Base-by-base conservation (phyloP, 1,284 basidiomycete genomes). In the Ustilago tritici region DNA sequence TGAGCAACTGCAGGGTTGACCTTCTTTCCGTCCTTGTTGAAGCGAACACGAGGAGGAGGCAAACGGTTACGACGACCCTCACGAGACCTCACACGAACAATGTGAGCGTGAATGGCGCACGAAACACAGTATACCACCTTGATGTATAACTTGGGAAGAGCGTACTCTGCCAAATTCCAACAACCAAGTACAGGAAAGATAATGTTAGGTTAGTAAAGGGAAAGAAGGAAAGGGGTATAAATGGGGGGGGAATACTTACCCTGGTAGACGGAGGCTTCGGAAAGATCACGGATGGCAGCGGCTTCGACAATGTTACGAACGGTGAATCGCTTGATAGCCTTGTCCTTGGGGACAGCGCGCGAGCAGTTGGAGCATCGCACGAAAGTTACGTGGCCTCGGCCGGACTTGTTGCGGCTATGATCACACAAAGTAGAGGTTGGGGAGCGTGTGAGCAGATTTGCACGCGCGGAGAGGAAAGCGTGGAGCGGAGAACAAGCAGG, bases 261-360 rank as follows among this genome's bases (percentile, higher is more conserved):
- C 77, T 89, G 88, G 90, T 98, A 99, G 81, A 98, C 93, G 81
- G 92, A 93, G 60, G 96, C 95, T 86, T 99, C 97, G 87, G 92
- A 94, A 87, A 99, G 92, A 90, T 99, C 96, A 85, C 96, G 91
- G 84, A 99, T 93, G 76, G 96, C 96, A 68, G 96, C 96, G 85
- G 94, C 93, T 91, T 99, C 95, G 76, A 99, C 95, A 93, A 99
- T 99, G 92, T 99, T 99, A 88, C 95, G 92, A 86, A 99, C 95
- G 63, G 95, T 98, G 92, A 98, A 98, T 74, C 96, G 82, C 91
- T 99, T 99, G 92, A 99, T 98, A 81, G 97, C 96, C 92, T 85
- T 99, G 91, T 99, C 97, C 91, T 90, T 87, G 69, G 82, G 78
- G 38, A 72, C 67, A 12, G 79, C 79, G 40, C 80, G 78, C 86